These are phyloP conservation scores for Acorus gramineus DNA, from an alignment of 106 monocot species.

Conservation along the genomic window DNA sequence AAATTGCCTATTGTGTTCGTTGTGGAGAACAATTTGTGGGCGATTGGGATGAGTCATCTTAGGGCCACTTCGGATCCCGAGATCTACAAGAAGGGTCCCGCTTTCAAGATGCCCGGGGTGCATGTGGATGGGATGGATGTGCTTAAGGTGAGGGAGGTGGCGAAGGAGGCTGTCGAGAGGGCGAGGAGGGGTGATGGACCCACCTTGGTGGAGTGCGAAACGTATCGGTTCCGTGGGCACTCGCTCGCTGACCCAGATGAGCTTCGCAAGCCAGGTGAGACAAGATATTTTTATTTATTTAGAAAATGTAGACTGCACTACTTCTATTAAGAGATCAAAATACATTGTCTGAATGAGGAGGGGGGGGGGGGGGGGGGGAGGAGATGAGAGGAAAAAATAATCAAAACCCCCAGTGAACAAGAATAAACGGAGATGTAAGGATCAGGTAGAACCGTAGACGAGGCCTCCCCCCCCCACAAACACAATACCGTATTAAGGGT, in stretches of 20 bases:
- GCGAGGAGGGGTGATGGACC: constrained; percentile 94
- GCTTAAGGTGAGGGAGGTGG: constrained; percentile 88
- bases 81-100: constrained; percentile 91
- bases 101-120: constrained; percentile 89
- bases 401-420: no score
- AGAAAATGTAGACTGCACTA: not conserved
- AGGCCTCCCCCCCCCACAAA: no score
- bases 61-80: constrained; percentile 84
- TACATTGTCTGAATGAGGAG: no score
- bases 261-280: constrained; percentile 72
- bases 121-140: constrained; percentile 99
- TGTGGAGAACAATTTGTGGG: constrained; percentile 97
- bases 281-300: not conserved
- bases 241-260: constrained; percentile 92
- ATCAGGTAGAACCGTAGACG: no score
- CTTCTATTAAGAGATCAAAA: no score
- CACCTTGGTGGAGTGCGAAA: constrained; percentile 88
- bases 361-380: no score
- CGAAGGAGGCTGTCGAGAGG: constrained; percentile 68
- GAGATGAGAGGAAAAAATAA: no score
- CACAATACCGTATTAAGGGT: no score
- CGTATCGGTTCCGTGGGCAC: constrained; percentile 81
- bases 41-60: constrained; percentile 89
- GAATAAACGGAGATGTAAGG: no score
- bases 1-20: constrained; percentile 99